A percentile compares a stretch with the other conserved stretches of the same genome.
phyloP scores from a whole-genome alignment of 2,329 filamentous ascomycete species.

The Atkinsonella texensis region DNA sequence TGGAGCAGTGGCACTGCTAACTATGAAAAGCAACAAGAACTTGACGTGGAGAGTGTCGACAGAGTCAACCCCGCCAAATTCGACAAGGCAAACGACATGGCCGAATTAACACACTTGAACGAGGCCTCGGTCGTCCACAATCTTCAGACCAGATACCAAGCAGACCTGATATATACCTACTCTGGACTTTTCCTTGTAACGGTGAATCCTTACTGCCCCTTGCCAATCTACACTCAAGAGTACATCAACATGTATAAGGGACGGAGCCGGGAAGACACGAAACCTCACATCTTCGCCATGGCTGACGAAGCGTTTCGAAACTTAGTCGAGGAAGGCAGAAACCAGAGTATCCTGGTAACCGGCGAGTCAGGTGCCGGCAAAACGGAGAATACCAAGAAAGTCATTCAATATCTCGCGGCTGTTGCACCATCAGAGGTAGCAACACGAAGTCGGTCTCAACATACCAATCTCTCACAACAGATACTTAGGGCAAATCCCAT shows the following conservation, averaged over 20 bases:
- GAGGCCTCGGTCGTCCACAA: conserved; percentile 98
- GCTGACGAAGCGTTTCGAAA: conserved; percentile 95
- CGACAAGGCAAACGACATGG: conserved; percentile 99
- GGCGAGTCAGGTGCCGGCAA: conserved; percentile 97
- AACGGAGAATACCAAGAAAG: conserved; percentile 98
- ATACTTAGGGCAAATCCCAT: conserved; percentile 95
- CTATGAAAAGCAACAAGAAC: conserved; percentile 61
- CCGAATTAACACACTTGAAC: conserved; percentile 93
- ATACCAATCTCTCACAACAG: conserved; percentile 87
- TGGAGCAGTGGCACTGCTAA: conserved; percentile 10
- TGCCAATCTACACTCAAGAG: conserved; percentile 93
- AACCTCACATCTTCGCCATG: conserved; percentile 96
- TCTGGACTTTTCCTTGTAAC: conserved; percentile 94
- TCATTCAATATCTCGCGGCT: conserved; percentile 94
- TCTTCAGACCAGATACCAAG: conserved; percentile 84
- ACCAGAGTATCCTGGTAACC: conserved; percentile 95
- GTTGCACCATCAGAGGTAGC: conserved; percentile 77
- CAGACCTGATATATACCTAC: conserved; percentile 96
- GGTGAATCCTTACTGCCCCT: conserved; percentile 87
- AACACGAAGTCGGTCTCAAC: conserved; percentile 45
- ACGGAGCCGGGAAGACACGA: conserved; percentile 80
- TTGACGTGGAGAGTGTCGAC: conserved; percentile 78
- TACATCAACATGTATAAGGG: conserved; percentile 99
- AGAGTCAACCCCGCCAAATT: conserved; percentile 99
- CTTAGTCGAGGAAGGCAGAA: conserved; percentile 84